Conservation (phyloP, 1,139 yeast genomes). For the Geotrichum citri-aurantii region DNA sequence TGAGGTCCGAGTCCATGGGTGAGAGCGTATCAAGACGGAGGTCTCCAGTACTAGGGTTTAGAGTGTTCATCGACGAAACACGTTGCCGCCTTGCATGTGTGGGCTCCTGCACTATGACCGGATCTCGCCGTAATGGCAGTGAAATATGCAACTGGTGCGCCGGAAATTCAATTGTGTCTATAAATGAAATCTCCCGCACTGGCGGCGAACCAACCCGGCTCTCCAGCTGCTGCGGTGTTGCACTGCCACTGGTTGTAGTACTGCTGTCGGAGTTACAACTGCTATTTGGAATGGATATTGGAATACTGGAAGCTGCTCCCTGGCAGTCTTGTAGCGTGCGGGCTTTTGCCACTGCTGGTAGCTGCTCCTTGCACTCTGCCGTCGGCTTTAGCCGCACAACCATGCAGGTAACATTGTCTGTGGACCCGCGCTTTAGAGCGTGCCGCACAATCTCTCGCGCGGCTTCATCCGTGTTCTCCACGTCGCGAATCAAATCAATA, state of each 20-base stretch:
- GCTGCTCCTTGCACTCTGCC: background rate
- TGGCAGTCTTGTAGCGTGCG: background rate
- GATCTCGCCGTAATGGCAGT: background rate
- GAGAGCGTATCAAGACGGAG: background rate
- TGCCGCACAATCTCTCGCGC: conserved; percentile 59
- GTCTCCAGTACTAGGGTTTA: background rate
- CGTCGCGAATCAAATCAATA: conserved; percentile 53
- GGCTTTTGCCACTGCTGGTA: background rate
- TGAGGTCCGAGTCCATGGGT: conserved; percentile 12
- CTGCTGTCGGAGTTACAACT: background rate
- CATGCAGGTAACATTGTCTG: conserved; percentile 84
- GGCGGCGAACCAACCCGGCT: background rate
- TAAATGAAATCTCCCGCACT: background rate
- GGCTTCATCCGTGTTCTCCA: conserved; percentile 53
- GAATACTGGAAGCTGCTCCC: background rate
- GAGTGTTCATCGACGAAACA: background rate
- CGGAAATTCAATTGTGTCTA: background rate
- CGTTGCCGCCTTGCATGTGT: background rate
- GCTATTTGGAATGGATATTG: background rate
- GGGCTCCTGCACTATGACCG: background rate
- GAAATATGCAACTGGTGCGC: background rate
- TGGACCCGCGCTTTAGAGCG: conserved; percentile 66
- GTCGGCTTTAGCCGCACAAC: conserved; percentile 42
- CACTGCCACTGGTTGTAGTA: background rate
- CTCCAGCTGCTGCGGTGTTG: background rate